Base-by-base conservation (phyloP, 371 early-diverging fungal genomes). In the Apophysomyces trapeziformis region DNA sequence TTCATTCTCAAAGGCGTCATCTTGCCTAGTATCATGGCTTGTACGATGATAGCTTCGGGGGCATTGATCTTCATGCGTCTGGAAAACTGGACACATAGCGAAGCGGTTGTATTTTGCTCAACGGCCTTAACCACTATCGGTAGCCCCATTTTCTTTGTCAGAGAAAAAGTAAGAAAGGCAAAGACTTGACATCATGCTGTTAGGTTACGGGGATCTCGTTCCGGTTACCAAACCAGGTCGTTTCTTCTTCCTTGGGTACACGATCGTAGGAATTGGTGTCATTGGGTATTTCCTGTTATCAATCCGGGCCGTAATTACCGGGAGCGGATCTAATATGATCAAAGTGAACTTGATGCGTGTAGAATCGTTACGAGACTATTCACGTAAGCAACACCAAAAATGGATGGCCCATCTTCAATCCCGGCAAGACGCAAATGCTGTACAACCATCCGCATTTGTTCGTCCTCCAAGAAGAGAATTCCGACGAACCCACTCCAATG, bases 171-270 rank as follows among this genome's bases (percentile, higher is more conserved):
- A 43, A 1, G 9, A 43, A 43, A 9, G 14, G 14, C 43, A 43
- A 43, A 12, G 14, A 43, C 9, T 43, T 9, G 14, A 12, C 43
- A 43, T 43, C 14, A 14, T 43, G 14, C 43, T 12, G 43, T 43
- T n/a, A 68, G 71, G 71, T 4, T 71, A 71, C 44, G 71, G 71
- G 7, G 71, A 71, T 35, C 58, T 71, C n/a, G 61, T 62, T 14
- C 71, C 71, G 4, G 32, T 38, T 4, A 64, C 67, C 3, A 26
- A 41, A 3, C 13, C 37, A 39, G 71, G 71, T 6, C 64, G 65
- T 41, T 13, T 67, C 8, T 71, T 71, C 43, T 71, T 71, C 57
- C 21, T 71, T 7, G 4, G 61, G 18, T 71, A 67, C 38, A 60
- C 68, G 2, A 41, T 50, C n/a, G 57, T 43, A 1, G 71, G 71